Percentiles rank a stretch among this genome's conserved stretches.
These are phyloP conservation scores for Ocimum tenuiflorum DNA, from an alignment of 257 asterid species.

Conservation along the genomic window DNA sequence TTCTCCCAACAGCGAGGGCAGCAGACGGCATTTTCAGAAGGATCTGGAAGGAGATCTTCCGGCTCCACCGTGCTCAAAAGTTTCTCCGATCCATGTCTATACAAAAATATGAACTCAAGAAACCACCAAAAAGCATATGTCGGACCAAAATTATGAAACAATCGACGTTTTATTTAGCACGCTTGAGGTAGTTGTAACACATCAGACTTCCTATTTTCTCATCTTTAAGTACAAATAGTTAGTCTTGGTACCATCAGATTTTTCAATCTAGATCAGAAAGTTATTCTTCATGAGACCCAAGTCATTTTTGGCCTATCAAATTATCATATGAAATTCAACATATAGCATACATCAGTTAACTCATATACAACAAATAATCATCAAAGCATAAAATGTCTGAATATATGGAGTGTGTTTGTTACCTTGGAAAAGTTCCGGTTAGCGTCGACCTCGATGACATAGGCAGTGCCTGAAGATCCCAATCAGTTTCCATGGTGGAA, in stretches of 20 bases:
- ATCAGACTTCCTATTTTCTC: too few species aligned
- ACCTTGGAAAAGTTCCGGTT: too few species aligned
- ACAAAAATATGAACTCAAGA: neutral
- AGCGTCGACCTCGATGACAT: conserved; percentile 55
- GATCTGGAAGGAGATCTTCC: conserved; percentile 24
- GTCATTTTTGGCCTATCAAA: neutral
- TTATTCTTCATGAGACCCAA: too few species aligned
- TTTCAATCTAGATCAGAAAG: too few species aligned
- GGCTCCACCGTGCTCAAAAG: conserved; percentile 32
- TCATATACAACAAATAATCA: neutral
- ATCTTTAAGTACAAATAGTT: too few species aligned
- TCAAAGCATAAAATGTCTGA: neutral
- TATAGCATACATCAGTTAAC: too few species aligned
- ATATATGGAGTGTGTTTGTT: neutral
- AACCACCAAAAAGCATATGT: too few species aligned
- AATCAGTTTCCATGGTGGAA: conserved; percentile 70
- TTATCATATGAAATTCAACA: conserved; percentile 1
- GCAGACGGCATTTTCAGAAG: conserved; percentile 23
- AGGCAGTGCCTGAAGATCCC: conserved; percentile 85
- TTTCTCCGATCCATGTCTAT: conserved; percentile 28
- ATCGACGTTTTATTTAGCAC: too few species aligned
- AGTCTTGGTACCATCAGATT: too few species aligned
- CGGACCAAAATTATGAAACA: too few species aligned
- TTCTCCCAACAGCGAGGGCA: conserved; percentile 52
- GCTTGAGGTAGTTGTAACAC: too few species aligned